Conservation (phyloP, 2,329 filamentous ascomycete genomes). For the Colletotrichum lupini region DNA sequence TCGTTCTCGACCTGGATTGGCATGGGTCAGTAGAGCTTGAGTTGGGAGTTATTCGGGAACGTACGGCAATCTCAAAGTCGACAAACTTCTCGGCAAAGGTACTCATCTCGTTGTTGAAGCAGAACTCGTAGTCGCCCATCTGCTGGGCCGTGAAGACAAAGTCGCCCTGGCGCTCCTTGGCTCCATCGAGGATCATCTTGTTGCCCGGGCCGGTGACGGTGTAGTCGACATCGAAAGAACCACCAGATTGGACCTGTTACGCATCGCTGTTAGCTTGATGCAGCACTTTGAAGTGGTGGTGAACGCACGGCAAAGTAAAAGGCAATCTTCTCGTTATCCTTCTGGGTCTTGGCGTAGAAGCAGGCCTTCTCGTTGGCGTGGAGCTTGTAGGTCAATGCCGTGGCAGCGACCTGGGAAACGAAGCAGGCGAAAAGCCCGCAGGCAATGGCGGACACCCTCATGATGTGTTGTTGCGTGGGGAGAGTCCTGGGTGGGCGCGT, state of each 20-base stretch:
- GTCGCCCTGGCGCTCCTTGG: conserved; percentile 94
- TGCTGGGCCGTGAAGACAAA: conserved; percentile 96
- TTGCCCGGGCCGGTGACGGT: conserved; percentile 83
- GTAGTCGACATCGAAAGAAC: conserved; percentile 98
- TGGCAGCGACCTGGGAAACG: conserved; percentile 79
- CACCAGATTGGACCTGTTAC: conserved; percentile 91
- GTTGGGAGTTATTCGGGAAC: conserved; percentile 46
- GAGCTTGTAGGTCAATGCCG: conserved; percentile 94
- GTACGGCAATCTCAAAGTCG: conserved; percentile 95
- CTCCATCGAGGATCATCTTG: conserved; percentile 84
- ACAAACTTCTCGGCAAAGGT: conserved; percentile 98
- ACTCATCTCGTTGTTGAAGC: conserved; percentile 98
- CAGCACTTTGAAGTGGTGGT: neutral
- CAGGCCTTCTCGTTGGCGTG: conserved; percentile 92
- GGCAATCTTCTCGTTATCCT: conserved; percentile 87
- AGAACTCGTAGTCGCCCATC: conserved; percentile 92
- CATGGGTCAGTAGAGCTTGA: conserved; percentile 28
- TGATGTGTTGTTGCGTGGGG: conserved; percentile 50
- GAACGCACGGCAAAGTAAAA: conserved; percentile 95
- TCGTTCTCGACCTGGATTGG: conserved; percentile 86
- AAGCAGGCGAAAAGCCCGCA: conserved; percentile 78
- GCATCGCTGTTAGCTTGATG: neutral
- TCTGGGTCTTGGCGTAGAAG: conserved; percentile 86
- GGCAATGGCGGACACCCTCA: conserved; percentile 73
- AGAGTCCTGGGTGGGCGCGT: conserved; percentile 27